Conservation (phyloP, 495 filamentous ascomycete genomes). For the Cladorrhinum samala region DNA sequence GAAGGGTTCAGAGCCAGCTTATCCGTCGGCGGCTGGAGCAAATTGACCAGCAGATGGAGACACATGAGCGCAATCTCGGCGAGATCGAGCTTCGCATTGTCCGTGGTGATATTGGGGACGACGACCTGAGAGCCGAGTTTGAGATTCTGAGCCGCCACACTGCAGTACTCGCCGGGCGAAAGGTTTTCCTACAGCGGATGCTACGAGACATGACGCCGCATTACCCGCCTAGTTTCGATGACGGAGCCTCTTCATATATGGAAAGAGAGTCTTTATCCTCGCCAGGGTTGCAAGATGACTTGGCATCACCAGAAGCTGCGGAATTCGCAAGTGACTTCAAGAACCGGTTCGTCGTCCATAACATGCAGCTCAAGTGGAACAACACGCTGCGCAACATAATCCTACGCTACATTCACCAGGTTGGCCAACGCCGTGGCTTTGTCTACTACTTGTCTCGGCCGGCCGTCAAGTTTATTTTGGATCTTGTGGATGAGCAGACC, state of each 20-base stretch:
- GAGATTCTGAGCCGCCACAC: conserved; percentile 65
- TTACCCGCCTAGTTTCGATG: conserved; percentile 17
- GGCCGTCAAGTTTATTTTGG: conserved; percentile 95
- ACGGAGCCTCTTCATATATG: conserved; percentile 15
- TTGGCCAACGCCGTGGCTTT: conserved; percentile 91
- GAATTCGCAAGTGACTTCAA: conserved; percentile 90
- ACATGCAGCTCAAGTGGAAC: conserved; percentile 96
- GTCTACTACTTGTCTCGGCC: conserved; percentile 95
- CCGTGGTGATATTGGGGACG: conserved; percentile 46
- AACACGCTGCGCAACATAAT: conserved; percentile 94
- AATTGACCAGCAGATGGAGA: conserved; percentile 66
- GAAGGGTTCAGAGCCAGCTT: conserved; percentile 79
- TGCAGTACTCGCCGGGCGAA: conserved; percentile 63
- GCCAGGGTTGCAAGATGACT: conserved; percentile 20
- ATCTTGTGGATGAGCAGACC: conserved; percentile 91
- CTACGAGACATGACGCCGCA: conserved; percentile 52
- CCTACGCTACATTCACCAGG: conserved; percentile 93
- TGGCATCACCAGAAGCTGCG: conserved; percentile 46
- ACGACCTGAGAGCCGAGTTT: conserved; percentile 52
- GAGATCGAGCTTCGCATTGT: conserved; percentile 60
- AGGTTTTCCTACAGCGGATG: conserved; percentile 69
- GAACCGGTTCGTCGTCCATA: conserved; percentile 97
- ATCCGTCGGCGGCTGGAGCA: conserved; percentile 74
- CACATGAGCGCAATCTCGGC: conserved; percentile 59
- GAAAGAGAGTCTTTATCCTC: conserved; percentile 6